These are phyloP conservation scores for Metarhizium album DNA, from an alignment of 2,329 filamentous ascomycete genomes.

Conservation along the genomic window DNA sequence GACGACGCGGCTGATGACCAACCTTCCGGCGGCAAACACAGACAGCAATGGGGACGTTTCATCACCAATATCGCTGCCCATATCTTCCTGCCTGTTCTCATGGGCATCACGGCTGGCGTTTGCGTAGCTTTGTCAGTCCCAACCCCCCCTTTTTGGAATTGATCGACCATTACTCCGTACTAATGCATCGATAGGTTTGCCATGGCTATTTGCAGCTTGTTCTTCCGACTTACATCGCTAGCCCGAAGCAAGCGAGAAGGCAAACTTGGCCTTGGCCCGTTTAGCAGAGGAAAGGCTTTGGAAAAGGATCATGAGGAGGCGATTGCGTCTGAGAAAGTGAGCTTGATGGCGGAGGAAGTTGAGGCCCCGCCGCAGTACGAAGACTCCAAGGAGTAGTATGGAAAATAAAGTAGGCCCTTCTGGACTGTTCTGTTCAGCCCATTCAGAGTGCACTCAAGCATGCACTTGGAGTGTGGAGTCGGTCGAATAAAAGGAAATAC, in stretches of 20 bases:
- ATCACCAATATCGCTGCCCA: constrained; percentile 47
- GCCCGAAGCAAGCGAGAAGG: constrained; percentile 19
- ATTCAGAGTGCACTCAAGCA: background rate
- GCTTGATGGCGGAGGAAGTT: constrained; percentile 31
- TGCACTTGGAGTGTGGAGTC: background rate
- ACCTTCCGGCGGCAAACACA: constrained; percentile 13
- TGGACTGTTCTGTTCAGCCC: background rate
- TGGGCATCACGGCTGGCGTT: constrained; percentile 59
- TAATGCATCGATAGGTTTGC: constrained; percentile 37
- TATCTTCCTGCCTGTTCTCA: constrained; percentile 55
- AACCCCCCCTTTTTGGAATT: background rate
- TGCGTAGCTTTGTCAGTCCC: constrained; percentile 49
- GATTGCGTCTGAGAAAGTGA: constrained; percentile 37
- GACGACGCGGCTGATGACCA: background rate
- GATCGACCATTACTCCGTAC: constrained; percentile 14
- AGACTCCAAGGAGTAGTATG: constrained; percentile 15
- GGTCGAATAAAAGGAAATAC: background rate
- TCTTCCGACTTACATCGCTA: constrained; percentile 47
- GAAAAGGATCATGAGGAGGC: background rate
- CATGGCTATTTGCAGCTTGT: constrained; percentile 51
- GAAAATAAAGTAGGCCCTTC: background rate
- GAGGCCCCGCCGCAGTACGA: constrained; percentile 18
- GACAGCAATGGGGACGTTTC: constrained; percentile 31
- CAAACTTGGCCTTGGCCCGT: constrained; percentile 7
- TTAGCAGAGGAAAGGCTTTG: constrained; percentile 1